Evolutionary conservation across 768 basidiomycete species (phyloP).

Genomic region (Auricularia cornea): DNA sequence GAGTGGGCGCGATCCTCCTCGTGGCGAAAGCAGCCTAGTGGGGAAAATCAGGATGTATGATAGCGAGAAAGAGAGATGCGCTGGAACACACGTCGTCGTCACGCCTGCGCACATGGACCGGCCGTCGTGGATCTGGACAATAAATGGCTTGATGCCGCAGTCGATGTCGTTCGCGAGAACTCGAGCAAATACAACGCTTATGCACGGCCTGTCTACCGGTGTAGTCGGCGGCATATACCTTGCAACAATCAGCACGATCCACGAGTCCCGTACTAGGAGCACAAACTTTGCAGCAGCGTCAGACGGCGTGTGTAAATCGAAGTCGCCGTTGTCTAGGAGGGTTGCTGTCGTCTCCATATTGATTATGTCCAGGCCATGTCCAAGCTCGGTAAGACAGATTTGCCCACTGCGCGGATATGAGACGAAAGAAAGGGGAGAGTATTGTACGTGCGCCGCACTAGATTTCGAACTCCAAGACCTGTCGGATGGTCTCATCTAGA

Average conservation of each 20-base stretch:
- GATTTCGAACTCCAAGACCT: slow-evolving; percentile 45
- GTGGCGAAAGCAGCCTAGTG: slow-evolving; percentile 15
- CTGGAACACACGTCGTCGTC: slow-evolving; percentile 29
- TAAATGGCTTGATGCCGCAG: slow-evolving; percentile 45
- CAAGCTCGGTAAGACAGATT: slow-evolving; percentile 45
- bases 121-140: slow-evolving; percentile 47
- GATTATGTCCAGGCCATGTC: slow-evolving; percentile 50
- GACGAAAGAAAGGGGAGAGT: no score
- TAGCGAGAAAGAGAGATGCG: no score
- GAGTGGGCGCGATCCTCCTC: slow-evolving; percentile 25
- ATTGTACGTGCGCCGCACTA: slow-evolving; percentile 19
- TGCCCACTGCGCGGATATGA: slow-evolving; percentile 34
- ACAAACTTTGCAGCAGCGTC: slow-evolving; percentile 56
- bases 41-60: no score
- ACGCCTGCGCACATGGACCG: slow-evolving; percentile 46
- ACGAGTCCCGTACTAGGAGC: no score
- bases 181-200: slow-evolving; percentile 49
- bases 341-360: slow-evolving; percentile 57
- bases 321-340: slow-evolving; percentile 36
- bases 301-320: slow-evolving; percentile 45
- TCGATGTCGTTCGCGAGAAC: slow-evolving; percentile 45
- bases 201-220: slow-evolving; percentile 40
- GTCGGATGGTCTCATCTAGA: slow-evolving; percentile 38
- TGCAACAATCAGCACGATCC: slow-evolving; percentile 18
- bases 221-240: slow-evolving; percentile 57